Percentiles rank a stretch among this genome's conserved stretches.
These are phyloP conservation scores for Daldinia sp. DNA, from an alignment of 2,329 filamentous ascomycete genomes.

Conservation along the genomic window DNA sequence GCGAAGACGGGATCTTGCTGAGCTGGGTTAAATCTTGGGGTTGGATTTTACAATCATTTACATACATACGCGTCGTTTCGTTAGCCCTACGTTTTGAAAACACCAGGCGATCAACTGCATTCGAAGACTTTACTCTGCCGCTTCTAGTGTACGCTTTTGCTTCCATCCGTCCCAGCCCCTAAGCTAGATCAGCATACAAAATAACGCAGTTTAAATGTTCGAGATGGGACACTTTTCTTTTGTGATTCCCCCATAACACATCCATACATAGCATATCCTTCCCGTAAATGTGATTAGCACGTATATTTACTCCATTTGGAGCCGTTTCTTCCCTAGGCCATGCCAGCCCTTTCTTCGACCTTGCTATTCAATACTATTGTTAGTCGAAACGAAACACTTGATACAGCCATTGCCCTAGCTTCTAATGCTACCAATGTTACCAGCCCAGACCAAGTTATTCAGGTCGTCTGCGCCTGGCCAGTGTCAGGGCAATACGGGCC, in stretches of 20 bases:
- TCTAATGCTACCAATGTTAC: conserved; percentile 37
- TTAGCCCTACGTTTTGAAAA: conserved; percentile 19
- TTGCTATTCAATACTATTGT: conserved; percentile 43
- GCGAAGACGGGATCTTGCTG: conserved; percentile 6
- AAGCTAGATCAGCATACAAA: conserved; percentile 4
- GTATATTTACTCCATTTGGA: conserved; percentile 8
- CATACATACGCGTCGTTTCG: conserved; percentile 1
- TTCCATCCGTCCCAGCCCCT: neutral
- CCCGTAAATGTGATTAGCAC: conserved; percentile 8
- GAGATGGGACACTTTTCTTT: conserved; percentile 21
- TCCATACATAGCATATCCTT: no score
- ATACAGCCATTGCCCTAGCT: conserved; percentile 1
- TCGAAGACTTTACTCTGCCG: conserved; percentile 1
- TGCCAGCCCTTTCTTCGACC: conserved; percentile 49
- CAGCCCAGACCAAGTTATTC: conserved; percentile 29
- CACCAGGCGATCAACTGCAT: conserved; percentile 14
- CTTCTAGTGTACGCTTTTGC: neutral
- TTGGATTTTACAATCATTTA: neutral
- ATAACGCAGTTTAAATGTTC: conserved; percentile 15
- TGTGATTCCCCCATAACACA: neutral
- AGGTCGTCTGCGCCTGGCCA: conserved; percentile 54
- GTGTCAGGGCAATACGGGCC: conserved; percentile 54
- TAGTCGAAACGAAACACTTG: conserved; percentile 28
- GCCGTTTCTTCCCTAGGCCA: conserved; percentile 31
- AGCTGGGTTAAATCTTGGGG: neutral